A percentile compares a stretch with the other conserved stretches of the same genome.
Evolutionary conservation across 768 basidiomycete species (phyloP).

Genomic region (Mycena rosella): DNA sequence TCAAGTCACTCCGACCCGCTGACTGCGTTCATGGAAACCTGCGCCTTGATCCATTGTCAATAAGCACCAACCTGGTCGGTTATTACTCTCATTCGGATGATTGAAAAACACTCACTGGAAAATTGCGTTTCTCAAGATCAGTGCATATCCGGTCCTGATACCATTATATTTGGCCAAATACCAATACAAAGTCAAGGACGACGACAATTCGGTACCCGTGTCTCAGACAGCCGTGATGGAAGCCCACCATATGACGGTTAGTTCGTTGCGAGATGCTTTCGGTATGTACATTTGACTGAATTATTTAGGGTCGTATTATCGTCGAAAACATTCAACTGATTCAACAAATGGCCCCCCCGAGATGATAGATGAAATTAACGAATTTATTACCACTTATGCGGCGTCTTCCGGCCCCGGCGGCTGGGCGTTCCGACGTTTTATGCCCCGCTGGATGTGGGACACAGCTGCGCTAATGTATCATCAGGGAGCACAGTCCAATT

Average conservation of each 20-base stretch:
- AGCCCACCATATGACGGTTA: slow-evolving; percentile 46
- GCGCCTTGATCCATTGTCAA: slow-evolving; percentile 56
- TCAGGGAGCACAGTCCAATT: not conserved
- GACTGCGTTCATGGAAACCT: slow-evolving; percentile 52
- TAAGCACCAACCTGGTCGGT: slow-evolving; percentile 60
- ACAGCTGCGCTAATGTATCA: not conserved
- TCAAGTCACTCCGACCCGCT: slow-evolving; percentile 48
- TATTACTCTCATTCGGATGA: slow-evolving; percentile 3
- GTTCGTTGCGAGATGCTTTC: slow-evolving; percentile 14
- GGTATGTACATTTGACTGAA: not conserved
- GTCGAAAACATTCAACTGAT: too few species aligned
- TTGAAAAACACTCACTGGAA: slow-evolving; percentile 16
- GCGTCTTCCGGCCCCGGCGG: too few species aligned
- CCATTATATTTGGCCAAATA: slow-evolving; percentile 74
- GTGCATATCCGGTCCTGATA: slow-evolving; percentile 74
- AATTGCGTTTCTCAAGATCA: slow-evolving; percentile 51
- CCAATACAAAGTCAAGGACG: slow-evolving; percentile 34
- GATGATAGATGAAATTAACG: too few species aligned
- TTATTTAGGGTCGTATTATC: slow-evolving; percentile 24
- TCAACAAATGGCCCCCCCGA: too few species aligned
- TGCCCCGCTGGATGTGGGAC: not conserved
- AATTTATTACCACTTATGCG: too few species aligned
- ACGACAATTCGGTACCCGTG: too few species aligned
- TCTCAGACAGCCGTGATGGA: slow-evolving; percentile 47
- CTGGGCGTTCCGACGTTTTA: too few species aligned